These are phyloP conservation scores for Diaporthe velutina DNA, from an alignment of 2,329 filamentous ascomycete genomes.

Conservation along the genomic window DNA sequence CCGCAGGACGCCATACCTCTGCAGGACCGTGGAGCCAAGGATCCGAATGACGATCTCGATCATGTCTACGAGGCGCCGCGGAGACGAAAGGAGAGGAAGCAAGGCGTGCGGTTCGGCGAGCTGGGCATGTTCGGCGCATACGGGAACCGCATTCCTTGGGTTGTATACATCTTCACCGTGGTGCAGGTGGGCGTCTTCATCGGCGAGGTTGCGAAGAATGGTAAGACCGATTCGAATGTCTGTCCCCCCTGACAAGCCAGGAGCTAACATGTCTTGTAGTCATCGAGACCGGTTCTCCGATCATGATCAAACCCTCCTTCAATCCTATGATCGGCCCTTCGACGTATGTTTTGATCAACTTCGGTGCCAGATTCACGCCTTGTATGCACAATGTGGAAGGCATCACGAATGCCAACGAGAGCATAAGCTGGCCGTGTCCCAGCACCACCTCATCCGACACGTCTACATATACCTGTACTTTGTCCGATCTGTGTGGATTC, in stretches of 20 bases:
- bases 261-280: slow-evolving; percentile 57
- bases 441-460: slow-evolving; percentile 75
- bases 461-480: slow-evolving; percentile 69
- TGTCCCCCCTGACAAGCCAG: slow-evolving; percentile 37
- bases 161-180: slow-evolving; percentile 83
- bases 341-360: slow-evolving; percentile 90
- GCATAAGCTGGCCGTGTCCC: slow-evolving; percentile 82
- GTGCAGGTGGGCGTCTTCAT: slow-evolving; percentile 90
- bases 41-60: slow-evolving; percentile 59
- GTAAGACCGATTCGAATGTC: slow-evolving; percentile 59
- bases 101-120: slow-evolving; percentile 68
- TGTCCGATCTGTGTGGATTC: slow-evolving; percentile 89
- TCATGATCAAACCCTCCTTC: slow-evolving; percentile 85
- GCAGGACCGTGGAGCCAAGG: slow-evolving; percentile 61
- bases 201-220: slow-evolving; percentile 86
- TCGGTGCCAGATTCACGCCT: slow-evolving; percentile 92
- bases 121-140: slow-evolving; percentile 70
- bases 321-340: slow-evolving; percentile 99
- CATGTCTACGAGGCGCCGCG: slow-evolving; percentile 71
- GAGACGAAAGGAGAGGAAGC: slow-evolving; percentile 51
- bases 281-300: slow-evolving; percentile 81
- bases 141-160: slow-evolving; percentile 76
- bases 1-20: slow-evolving; percentile 68
- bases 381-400: slow-evolving; percentile 90
- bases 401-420: slow-evolving; percentile 66